Evolutionary conservation across 495 filamentous ascomycete species (phyloP).

Genomic region (Tuber umbilicatum): DNA sequence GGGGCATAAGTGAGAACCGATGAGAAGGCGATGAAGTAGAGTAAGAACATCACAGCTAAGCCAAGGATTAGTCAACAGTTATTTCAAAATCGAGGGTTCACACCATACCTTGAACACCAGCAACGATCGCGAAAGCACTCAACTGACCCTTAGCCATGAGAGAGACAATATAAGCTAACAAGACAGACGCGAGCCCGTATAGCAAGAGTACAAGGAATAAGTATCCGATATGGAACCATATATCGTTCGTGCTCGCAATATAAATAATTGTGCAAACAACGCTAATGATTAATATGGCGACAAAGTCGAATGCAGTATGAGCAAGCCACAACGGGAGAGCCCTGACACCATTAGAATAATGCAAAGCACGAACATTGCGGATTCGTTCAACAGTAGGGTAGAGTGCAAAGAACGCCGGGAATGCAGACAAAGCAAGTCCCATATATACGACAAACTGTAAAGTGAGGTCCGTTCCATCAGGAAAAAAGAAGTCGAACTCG

Average conservation of each 20-base stretch:
- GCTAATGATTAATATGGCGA: slow-evolving; percentile 56
- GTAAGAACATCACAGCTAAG: slow-evolving; percentile 58
- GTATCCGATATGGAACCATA: slow-evolving; percentile 72
- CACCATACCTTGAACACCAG: slow-evolving; percentile 62
- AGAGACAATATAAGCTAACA: slow-evolving; percentile 67
- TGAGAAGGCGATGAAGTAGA: slow-evolving; percentile 71
- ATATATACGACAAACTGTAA: slow-evolving; percentile 62
- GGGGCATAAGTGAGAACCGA: slow-evolving; percentile 61
- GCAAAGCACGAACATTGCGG: slow-evolving; percentile 67
- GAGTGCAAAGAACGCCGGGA: slow-evolving; percentile 76
- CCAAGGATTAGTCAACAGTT: slow-evolving; percentile 7
- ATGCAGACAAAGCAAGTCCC: slow-evolving; percentile 65
- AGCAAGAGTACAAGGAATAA: slow-evolving; percentile 68
- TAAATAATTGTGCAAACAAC: slow-evolving; percentile 59
- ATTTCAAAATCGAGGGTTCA: slow-evolving; percentile 59
- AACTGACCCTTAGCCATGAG: slow-evolving; percentile 63
- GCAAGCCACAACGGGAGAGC: slow-evolving; percentile 69
- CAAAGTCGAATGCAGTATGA: slow-evolving; percentile 71
- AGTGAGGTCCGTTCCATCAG: slow-evolving; percentile 57
- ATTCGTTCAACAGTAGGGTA: slow-evolving; percentile 77
- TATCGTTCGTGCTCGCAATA: slow-evolving; percentile 49
- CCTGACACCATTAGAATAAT: slow-evolving; percentile 79
- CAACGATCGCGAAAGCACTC: slow-evolving; percentile 66
- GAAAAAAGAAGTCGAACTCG: slow-evolving; percentile 63
- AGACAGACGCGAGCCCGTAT: slow-evolving; percentile 64